These are phyloP conservation scores for Phytophthora macrochlamydospora DNA, from an alignment of 352 stramenopile species.

Conservation along the genomic window DNA sequence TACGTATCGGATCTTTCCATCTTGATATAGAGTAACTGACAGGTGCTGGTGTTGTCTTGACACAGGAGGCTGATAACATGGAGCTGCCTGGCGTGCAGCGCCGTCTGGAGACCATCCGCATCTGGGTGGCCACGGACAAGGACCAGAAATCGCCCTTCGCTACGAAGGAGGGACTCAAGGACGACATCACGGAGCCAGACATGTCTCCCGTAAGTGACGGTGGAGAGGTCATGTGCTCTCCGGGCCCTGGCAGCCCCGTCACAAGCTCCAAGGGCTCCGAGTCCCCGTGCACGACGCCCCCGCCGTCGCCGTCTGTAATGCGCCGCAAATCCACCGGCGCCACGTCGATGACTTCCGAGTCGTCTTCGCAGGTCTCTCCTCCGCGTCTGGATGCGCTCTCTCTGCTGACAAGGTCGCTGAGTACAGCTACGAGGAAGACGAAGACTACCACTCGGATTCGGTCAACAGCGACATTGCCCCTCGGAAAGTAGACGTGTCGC, in stretches of 20 bases:
- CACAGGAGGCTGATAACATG: slow-evolving; percentile 73
- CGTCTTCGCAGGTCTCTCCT: slow-evolving; percentile 50
- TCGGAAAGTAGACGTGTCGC: slow-evolving; percentile 64
- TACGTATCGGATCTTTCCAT: slow-evolving; percentile 15
- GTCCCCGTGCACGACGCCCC: slow-evolving; percentile 45
- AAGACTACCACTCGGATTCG: slow-evolving; percentile 75
- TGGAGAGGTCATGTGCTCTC: slow-evolving; percentile 50
- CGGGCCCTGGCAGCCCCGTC: slow-evolving; percentile 60
- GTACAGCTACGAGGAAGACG: slow-evolving; percentile 53
- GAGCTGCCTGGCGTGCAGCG: slow-evolving; percentile 57
- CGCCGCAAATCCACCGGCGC: slow-evolving; percentile 48
- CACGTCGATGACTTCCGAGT: slow-evolving; percentile 44
- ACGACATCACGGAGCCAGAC: slow-evolving; percentile 74
- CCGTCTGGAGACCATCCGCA: slow-evolving; percentile 80
- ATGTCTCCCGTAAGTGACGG: slow-evolving; percentile 53
- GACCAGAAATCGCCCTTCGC: slow-evolving; percentile 85
- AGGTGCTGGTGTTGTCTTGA: slow-evolving; percentile 1
- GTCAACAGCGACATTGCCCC: slow-evolving; percentile 81
- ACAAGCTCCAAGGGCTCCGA: slow-evolving; percentile 25
- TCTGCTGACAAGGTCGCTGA: slow-evolving; percentile 37
- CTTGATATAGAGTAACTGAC: slow-evolving; percentile 19
- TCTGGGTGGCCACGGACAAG: slow-evolving; percentile 89
- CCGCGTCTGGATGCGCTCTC: slow-evolving; percentile 52
- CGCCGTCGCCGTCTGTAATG: slow-evolving; percentile 47
- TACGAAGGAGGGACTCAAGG: slow-evolving; percentile 49